A percentile compares a stretch with the other conserved stretches of the same genome.
phyloP scores from a whole-genome alignment of 495 filamentous ascomycete genomes.

The Talaromyces thailandensis region DNA sequence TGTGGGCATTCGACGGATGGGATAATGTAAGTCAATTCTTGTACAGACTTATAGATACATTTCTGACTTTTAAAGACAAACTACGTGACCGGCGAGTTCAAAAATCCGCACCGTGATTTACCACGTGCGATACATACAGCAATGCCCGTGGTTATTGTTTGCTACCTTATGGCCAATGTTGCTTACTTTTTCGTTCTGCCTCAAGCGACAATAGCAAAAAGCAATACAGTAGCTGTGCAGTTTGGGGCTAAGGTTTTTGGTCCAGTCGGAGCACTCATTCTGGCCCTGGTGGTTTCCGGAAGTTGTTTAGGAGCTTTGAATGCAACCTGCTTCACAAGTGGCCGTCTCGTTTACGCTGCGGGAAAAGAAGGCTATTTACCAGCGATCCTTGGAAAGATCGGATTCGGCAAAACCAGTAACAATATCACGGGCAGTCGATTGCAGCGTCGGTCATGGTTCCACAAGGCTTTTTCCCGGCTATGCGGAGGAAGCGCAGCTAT shows the following conservation, averaged over 20 bases:
- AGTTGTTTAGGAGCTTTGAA: conserved; percentile 91
- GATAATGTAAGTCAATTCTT: conserved; percentile 68
- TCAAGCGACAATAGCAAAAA: conserved; percentile 62
- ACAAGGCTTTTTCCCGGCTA: conserved; percentile 43
- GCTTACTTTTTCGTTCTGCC: conserved; percentile 96
- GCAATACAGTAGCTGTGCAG: conserved; percentile 88
- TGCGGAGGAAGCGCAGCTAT: conserved; percentile 55
- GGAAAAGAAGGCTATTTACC: conserved; percentile 95
- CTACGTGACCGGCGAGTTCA: conserved; percentile 94
- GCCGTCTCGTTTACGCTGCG: conserved; percentile 86
- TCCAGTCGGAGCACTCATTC: conserved; percentile 65
- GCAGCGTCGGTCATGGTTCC: conserved; percentile 49
- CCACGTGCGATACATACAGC: conserved; percentile 94
- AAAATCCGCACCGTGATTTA: conserved; percentile 80
- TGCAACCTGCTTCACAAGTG: conserved; percentile 86
- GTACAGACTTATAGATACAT: background rate
- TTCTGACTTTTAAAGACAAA: conserved; percentile 56
- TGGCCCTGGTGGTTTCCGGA: conserved; percentile 82
- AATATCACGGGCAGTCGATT: conserved; percentile 30
- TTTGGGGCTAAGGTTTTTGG: conserved; percentile 92
- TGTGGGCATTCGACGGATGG: conserved; percentile 99
- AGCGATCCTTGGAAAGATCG: conserved; percentile 71
- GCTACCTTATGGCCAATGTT: conserved; percentile 84
- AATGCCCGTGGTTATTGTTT: conserved; percentile 87
- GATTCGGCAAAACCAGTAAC: conserved; percentile 43